A percentile compares a stretch with the other conserved stretches of the same genome.
Conservation (phyloP, 441 rosid species). For the Eugenia klotzschiana region DNA sequence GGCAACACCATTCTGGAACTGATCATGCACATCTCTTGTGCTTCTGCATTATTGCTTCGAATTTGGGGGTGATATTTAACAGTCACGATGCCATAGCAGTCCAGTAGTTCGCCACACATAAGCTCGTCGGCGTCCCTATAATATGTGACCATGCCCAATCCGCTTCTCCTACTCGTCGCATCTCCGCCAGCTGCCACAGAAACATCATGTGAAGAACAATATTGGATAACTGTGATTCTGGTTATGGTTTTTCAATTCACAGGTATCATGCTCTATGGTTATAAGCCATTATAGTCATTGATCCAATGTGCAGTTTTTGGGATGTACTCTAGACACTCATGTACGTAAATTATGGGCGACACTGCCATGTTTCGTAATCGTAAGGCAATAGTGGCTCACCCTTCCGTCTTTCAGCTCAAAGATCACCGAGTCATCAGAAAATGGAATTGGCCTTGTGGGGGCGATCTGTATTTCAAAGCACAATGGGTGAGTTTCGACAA, state of each 20-base stretch:
- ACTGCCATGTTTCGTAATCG: background rate
- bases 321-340: background rate
- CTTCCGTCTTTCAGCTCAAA: constrained; percentile 66
- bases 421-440: constrained; percentile 37
- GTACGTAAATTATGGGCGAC: background rate
- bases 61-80: background rate
- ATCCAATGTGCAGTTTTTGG: background rate
- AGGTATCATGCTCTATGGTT: background rate
- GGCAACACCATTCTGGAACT: background rate
- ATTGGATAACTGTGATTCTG: background rate
- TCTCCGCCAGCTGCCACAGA: constrained; percentile 42
- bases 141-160: constrained; percentile 43
- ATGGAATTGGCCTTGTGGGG: constrained; percentile 47
- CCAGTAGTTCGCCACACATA: constrained; percentile 36
- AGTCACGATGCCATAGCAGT: constrained; percentile 46
- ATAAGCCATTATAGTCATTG: background rate
- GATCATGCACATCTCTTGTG: background rate
- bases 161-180: constrained; percentile 20
- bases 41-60: background rate
- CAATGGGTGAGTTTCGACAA: background rate
- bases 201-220: background rate
- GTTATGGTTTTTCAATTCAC: background rate
- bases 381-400: constrained; percentile 22
- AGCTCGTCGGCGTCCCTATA: constrained; percentile 47
- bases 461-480: constrained; percentile 28